These are phyloP conservation scores for Sporothrix schenckii DNA, from an alignment of 2,329 filamentous ascomycete genomes.

Conservation along the genomic window DNA sequence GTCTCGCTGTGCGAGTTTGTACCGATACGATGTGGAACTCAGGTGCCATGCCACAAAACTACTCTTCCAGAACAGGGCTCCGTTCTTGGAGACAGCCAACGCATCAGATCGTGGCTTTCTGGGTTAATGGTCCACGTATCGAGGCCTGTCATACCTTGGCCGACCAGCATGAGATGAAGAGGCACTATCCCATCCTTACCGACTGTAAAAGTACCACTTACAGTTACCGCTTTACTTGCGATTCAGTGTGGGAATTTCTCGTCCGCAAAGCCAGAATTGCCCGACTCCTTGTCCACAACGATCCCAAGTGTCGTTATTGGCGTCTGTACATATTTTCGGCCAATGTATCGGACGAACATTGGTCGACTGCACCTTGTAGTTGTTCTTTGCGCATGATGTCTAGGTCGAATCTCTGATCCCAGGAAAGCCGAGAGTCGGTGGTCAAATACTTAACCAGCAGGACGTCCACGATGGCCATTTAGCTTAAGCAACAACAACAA, in stretches of 20 bases:
- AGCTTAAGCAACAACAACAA: too few species aligned
- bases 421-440: background rate
- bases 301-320: background rate
- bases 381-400: background rate
- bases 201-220: background rate
- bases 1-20: background rate
- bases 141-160: conserved; percentile 6
- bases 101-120: conserved; percentile 18
- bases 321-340: background rate
- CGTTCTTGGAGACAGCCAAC: background rate
- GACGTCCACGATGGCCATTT: too few species aligned
- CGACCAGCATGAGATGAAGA: background rate
- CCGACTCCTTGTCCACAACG: background rate
- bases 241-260: conserved; percentile 9
- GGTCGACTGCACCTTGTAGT: too few species aligned
- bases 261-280: background rate
- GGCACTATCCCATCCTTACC: background rate
- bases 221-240: background rate
- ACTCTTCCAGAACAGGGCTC: conserved; percentile 24
- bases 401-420: background rate
- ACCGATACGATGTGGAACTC: background rate
- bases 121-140: background rate
- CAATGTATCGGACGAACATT: background rate
- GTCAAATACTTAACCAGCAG: too few species aligned
- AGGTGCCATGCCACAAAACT: conserved; percentile 25